Evolutionary conservation across 768 basidiomycete species (phyloP).

Genomic region (Lepiota brunneoincarnata): DNA sequence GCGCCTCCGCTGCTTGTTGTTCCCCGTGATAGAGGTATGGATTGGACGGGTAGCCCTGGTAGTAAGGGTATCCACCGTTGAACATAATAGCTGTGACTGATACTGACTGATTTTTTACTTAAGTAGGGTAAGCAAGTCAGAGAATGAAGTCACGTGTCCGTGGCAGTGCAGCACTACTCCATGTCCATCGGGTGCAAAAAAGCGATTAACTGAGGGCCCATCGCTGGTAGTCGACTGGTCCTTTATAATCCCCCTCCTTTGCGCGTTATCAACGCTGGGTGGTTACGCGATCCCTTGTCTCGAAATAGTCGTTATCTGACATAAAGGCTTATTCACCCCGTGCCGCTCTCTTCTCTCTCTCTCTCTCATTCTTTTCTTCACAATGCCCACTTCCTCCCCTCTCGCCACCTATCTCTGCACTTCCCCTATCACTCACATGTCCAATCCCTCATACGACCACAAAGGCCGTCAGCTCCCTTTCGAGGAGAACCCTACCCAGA

Average conservation of each 20-base stretch:
- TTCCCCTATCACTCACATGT: constrained; percentile 24
- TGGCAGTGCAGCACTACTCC: no score
- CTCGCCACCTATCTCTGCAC: constrained; percentile 22
- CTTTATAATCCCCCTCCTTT: neutral
- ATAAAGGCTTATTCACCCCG: constrained; percentile 8
- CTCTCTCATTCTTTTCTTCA: neutral
- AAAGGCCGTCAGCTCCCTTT: constrained; percentile 44
- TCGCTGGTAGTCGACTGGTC: no score
- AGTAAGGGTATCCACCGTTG: constrained; percentile 1
- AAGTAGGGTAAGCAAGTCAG: no score
- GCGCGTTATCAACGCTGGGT: constrained; percentile 18
- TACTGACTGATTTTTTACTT: no score
- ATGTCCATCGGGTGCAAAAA: no score
- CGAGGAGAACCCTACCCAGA: constrained; percentile 43
- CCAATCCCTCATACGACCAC: constrained; percentile 32
- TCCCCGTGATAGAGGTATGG: constrained; percentile 26
- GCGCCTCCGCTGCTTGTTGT: constrained; percentile 19
- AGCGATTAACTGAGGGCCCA: no score
- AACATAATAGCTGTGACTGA: neutral
- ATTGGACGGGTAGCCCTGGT: constrained; percentile 19
- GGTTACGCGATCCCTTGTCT: constrained; percentile 10
- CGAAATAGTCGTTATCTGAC: neutral
- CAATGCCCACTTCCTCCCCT: constrained; percentile 17
- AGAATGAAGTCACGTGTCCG: no score
- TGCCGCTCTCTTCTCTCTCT: neutral